Base-by-base conservation (phyloP, 306 rosid species). In the Ormosia emarginata region DNA sequence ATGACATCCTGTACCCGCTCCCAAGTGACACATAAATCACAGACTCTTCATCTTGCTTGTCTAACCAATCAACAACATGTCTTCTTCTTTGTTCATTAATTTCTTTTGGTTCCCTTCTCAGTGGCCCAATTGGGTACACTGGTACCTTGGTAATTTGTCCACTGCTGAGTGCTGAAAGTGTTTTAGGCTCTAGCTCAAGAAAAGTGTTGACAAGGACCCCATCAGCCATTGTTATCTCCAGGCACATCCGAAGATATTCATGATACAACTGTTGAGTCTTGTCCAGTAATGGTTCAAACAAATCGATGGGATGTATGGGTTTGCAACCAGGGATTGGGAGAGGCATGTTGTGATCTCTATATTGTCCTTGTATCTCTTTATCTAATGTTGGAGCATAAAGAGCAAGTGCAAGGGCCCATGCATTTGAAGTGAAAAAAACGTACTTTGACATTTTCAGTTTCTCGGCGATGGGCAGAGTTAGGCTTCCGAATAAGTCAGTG, bases 261-360 rank as follows among this genome's bases (percentile, higher is more conserved):
- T 8, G 59, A 41, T 76, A 63, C 39, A 47, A 11, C 62, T 14
- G 9, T 1, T 76, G 36, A 30, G 36, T 76, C 52, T 29, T 47
- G 18, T 76, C 81, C 0, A 1, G 13, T 58, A 76, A 7, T 47
- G 34, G 15, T 0, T n/a, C 2, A 8, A 62, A 47, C 61, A 77
- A 36, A 50, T 77, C 81, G 11, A 15, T 2, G 7, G 73, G 81
- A 2, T 64, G 2, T 2, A 77, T 1, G n/a, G 72, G 0, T 34
- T 34, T 77, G 18, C 81, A 77, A 64, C 81, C 81, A 0, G 81
- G 81, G 24, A 77, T 47, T 49, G 62, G 7, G 64, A 77, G 44
- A 1, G 24, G 39, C n/a, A 5, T 1, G 3, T 2, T 44, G 14
- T 3, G 43, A 32, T 75, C 0, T 1, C 1, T 12, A 36, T 76